Conservation (phyloP, 1,139 yeast genomes). For the Sugiyamaella grinbergsii region DNA sequence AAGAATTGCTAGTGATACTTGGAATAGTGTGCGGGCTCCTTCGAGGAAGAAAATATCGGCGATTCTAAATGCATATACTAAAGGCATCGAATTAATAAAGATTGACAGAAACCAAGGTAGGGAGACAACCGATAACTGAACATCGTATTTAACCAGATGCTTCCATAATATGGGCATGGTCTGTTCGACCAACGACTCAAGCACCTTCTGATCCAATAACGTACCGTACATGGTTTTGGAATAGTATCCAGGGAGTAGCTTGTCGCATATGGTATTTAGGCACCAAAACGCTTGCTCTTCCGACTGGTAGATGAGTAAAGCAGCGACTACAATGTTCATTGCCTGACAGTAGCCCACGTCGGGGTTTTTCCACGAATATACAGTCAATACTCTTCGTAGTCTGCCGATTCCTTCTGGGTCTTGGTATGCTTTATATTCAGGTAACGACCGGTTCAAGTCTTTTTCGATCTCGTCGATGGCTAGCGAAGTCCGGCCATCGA, state of each 20-base stretch:
- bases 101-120: constrained; percentile 95
- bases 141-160: constrained; percentile 75
- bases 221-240: constrained; percentile 99
- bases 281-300: constrained; percentile 99
- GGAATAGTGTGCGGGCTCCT: constrained; percentile 88
- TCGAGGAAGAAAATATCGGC: constrained; percentile 88
- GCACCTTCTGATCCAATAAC: constrained; percentile 86
- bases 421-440: constrained; percentile 96
- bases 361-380: constrained; percentile 96
- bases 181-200: constrained; percentile 84
- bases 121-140: constrained; percentile 92
- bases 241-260: constrained; percentile 90
- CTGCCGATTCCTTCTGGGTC: constrained; percentile 79
- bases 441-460: constrained; percentile 89
- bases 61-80: constrained; percentile 88
- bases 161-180: constrained; percentile 89
- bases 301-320: constrained; percentile 85
- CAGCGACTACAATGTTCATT: constrained; percentile 97
- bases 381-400: constrained; percentile 82
- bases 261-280: constrained; percentile 76
- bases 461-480: constrained; percentile 97
- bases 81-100: constrained; percentile 90
- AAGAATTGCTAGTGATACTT: constrained; percentile 86
- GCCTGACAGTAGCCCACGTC: constrained; percentile 99
- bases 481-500: constrained; percentile 64